Evolutionary conservation across 208 protist genomes (phyloP).

Genomic region (Leishmania aethiopica): DNA sequence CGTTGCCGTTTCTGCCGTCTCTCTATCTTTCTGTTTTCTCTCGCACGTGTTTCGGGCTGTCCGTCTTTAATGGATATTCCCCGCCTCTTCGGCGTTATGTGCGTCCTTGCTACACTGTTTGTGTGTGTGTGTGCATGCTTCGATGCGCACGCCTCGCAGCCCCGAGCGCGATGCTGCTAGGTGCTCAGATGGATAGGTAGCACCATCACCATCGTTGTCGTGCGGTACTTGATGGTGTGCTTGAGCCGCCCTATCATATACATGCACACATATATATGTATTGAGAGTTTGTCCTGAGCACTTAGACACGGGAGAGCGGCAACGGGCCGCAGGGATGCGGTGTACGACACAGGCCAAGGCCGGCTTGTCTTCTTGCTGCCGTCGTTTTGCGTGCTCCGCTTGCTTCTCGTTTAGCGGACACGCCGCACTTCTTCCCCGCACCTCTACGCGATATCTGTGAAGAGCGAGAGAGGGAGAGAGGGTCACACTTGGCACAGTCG

Average conservation of each 20-base stretch:
- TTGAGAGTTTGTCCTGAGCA: not conserved
- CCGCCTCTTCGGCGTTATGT: not conserved
- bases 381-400: not conserved
- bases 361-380: not conserved
- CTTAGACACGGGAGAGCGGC: not conserved
- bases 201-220: too few species aligned
- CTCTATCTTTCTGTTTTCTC: not conserved
- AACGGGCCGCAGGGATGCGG: not conserved
- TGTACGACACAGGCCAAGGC: too few species aligned
- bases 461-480: not conserved
- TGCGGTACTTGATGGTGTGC: not conserved
- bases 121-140: not conserved
- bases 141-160: not conserved
- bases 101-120: not conserved
- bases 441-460: not conserved
- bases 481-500: not conserved
- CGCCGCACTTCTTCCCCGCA: not conserved
- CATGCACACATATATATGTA: not conserved
- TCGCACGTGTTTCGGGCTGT: not conserved
- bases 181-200: not conserved
- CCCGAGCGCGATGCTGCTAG: not conserved
- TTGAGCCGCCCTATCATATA: not conserved
- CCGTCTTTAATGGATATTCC: not conserved
- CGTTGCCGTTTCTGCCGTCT: not conserved
- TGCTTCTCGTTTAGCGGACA: not conserved